Percentiles rank a stretch among this genome's conserved stretches.
Evolutionary conservation across 1,284 basidiomycete species (phyloP).

Genomic region (Phylloporus gajari): DNA sequence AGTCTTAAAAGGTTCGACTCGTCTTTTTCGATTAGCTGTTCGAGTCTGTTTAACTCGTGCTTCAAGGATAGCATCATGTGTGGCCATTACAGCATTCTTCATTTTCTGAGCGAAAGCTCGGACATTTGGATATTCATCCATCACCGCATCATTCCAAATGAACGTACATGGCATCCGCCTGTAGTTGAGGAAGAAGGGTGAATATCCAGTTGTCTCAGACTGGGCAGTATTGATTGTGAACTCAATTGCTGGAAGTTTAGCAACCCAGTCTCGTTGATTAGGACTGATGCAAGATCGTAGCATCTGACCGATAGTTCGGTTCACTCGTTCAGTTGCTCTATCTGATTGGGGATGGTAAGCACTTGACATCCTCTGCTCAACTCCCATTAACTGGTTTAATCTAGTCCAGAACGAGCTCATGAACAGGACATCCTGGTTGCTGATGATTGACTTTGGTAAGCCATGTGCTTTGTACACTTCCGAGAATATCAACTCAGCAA

Average conservation of each 20-base stretch:
- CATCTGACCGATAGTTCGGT: constrained; percentile 9
- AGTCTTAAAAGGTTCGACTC: constrained; percentile 24
- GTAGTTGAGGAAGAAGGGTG: constrained; percentile 50
- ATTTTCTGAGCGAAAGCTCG: constrained; percentile 36
- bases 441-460: too few relatives aligned
- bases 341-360: background rate
- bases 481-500: too few relatives aligned
- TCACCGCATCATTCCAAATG: constrained; percentile 35
- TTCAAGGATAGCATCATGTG: constrained; percentile 45
- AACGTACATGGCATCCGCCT: constrained; percentile 46
- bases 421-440: background rate
- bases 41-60: constrained; percentile 45
- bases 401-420: background rate
- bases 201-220: constrained; percentile 40
- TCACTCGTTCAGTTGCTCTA: background rate
- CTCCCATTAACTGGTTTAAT: background rate
- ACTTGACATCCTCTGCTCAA: background rate
- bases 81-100: constrained; percentile 35
- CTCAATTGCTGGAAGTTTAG: constrained; percentile 15
- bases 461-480: too few relatives aligned
- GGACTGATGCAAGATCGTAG: constrained; percentile 8
- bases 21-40: constrained; percentile 35
- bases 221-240: constrained; percentile 27
- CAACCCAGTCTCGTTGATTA: constrained; percentile 19
- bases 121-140: constrained; percentile 35